Evolutionary conservation across 805 yeast species (phyloP).

Genomic region (Diddensiella santjacobensis): DNA sequence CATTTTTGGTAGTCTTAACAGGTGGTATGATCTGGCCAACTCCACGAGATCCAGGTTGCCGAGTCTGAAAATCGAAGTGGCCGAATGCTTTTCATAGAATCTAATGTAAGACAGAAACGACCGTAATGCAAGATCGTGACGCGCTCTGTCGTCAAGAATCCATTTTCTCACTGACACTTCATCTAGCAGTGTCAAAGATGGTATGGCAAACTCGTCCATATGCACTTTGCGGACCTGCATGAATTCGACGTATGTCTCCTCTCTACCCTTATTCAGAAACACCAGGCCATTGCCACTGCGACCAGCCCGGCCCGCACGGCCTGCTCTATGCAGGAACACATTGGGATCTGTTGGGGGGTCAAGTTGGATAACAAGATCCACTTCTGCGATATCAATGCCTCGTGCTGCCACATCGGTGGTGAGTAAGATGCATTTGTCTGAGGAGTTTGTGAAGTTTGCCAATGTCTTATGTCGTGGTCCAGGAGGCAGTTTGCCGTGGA

Average conservation of each 20-base stretch:
- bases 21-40: conserved; percentile 71
- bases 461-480: conserved; percentile 74
- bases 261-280: conserved; percentile 69
- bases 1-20: conserved; percentile 86
- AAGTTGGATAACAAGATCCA: conserved; percentile 86
- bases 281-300: conserved; percentile 74
- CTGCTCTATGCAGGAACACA: conserved; percentile 88
- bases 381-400: conserved; percentile 93
- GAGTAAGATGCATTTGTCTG: conserved; percentile 57
- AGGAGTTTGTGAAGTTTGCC: conserved; percentile 48
- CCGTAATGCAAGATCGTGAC: conserved; percentile 76
- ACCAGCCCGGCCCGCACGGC: conserved; percentile 93
- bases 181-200: conserved; percentile 13
- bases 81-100: conserved; percentile 83
- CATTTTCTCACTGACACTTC: conserved; percentile 41
- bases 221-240: conserved; percentile 66
- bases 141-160: conserved; percentile 67
- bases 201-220: conserved; percentile 40
- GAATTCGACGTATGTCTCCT: conserved; percentile 76
- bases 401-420: conserved; percentile 99
- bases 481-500: conserved; percentile 90
- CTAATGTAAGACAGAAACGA: conserved; percentile 80
- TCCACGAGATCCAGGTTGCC: conserved; percentile 67
- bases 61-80: conserved; percentile 80
- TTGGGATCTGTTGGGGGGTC: conserved; percentile 96